Evolutionary conservation across 306 rosid genomes (phyloP).

Genomic region (Vigna angularis): DNA sequence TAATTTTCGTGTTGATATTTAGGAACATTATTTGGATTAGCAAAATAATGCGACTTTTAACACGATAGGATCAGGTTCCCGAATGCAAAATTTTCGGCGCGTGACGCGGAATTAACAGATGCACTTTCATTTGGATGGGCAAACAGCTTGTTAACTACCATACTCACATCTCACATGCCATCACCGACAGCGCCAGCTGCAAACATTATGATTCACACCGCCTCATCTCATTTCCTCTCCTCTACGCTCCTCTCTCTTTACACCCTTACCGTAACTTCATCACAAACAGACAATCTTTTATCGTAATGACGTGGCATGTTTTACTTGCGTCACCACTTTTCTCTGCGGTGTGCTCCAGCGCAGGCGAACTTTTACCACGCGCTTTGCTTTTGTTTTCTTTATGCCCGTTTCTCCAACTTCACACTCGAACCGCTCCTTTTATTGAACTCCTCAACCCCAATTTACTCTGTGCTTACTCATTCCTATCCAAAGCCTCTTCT

Average conservation of each 20-base stretch:
- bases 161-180: constrained; percentile 51
- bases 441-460: constrained; percentile 33
- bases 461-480: not conserved
- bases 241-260: not conserved
- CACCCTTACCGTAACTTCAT: constrained; percentile 26
- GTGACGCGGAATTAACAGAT: constrained; percentile 41
- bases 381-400: constrained; percentile 35
- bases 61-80: no score
- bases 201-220: constrained; percentile 28
- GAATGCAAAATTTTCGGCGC: constrained; percentile 45
- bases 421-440: constrained; percentile 16
- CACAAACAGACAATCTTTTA: not conserved
- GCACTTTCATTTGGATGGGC: not conserved
- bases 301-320: constrained; percentile 21
- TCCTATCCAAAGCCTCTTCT: not conserved
- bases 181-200: constrained; percentile 60
- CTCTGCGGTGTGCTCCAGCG: not conserved
- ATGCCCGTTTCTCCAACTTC: not conserved
- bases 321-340: not conserved
- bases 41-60: no score
- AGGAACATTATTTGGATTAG: no score
- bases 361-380: constrained; percentile 32
- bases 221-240: constrained; percentile 30
- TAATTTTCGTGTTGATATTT: no score
- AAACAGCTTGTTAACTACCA: constrained; percentile 17